A percentile compares a stretch with the other conserved stretches of the same genome.
Evolutionary conservation across 768 basidiomycete species (phyloP).

Genomic region (Amanita phalloides): DNA sequence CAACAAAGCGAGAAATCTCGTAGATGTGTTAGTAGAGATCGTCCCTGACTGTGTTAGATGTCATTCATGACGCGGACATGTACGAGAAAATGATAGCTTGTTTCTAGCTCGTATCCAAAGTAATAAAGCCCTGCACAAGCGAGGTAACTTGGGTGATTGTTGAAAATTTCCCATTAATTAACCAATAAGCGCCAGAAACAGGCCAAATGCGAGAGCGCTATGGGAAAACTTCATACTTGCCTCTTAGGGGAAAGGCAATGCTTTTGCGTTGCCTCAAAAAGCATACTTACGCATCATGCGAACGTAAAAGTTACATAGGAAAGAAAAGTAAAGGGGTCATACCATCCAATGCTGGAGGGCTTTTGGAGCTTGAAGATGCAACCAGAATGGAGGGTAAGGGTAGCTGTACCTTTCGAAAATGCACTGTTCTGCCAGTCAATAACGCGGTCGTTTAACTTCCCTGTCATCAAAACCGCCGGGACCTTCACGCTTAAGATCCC

Average conservation of each 20-base stretch:
- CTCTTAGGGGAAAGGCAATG: background rate
- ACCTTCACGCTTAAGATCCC: slow-evolving; percentile 70
- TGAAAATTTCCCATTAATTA: background rate
- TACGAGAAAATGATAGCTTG: background rate
- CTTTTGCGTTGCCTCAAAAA: background rate
- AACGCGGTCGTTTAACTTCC: slow-evolving; percentile 73
- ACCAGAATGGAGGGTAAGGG: slow-evolving; percentile 2
- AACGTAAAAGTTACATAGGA: slow-evolving; percentile 1
- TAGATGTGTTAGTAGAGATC: background rate
- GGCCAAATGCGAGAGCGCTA: background rate
- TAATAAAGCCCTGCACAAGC: background rate
- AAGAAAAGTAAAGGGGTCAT: background rate
- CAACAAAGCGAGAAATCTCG: background rate
- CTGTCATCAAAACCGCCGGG: slow-evolving; percentile 76
- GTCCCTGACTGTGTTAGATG: background rate
- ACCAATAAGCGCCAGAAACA: background rate
- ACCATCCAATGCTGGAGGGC: slow-evolving; percentile 1
- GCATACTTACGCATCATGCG: slow-evolving; percentile 6
- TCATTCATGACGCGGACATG: background rate
- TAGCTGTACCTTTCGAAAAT: slow-evolving; percentile 1
- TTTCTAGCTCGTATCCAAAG: background rate
- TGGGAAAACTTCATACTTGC: slow-evolving; percentile 2
- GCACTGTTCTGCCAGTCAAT: slow-evolving; percentile 30
- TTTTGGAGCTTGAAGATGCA: slow-evolving; percentile 5
- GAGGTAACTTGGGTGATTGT: background rate